phyloP scores from a whole-genome alignment of 1,284 basidiomycete species.

The Tilletia walkeri region DNA sequence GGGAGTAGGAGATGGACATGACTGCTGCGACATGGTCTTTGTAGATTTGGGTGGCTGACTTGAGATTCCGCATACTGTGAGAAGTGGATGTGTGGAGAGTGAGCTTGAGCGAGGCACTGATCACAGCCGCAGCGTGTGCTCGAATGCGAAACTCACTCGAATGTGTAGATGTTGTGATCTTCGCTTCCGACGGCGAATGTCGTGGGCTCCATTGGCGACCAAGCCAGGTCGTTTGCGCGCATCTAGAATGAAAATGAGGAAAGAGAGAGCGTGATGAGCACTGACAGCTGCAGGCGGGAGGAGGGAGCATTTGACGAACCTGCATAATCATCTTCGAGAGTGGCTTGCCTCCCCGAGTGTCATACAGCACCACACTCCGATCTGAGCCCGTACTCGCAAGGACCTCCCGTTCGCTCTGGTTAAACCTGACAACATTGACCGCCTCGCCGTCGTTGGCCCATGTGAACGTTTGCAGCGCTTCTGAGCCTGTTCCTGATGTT shows the following conservation, averaged over 20 bases:
- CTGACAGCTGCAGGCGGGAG: too few relatives aligned
- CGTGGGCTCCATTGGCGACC: conserved; percentile 94
- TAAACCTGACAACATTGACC: conserved; percentile 83
- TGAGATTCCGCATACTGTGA: conserved; percentile 70
- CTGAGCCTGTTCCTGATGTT: conserved; percentile 79
- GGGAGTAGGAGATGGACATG: conserved; percentile 60
- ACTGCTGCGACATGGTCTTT: conserved; percentile 96
- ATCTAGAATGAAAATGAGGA: conserved; percentile 42
- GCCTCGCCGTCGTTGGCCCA: conserved; percentile 66
- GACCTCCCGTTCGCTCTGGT: conserved; percentile 86
- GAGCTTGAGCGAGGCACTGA: too few relatives aligned
- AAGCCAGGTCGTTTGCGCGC: conserved; percentile 76
- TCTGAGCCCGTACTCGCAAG: conserved; percentile 91
- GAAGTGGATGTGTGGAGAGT: background rate
- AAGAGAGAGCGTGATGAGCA: background rate
- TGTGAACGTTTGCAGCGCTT: conserved; percentile 44
- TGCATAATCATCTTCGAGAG: conserved; percentile 87
- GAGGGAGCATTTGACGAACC: conserved; percentile 58
- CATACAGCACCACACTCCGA: conserved; percentile 91
- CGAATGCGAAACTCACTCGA: conserved; percentile 62
- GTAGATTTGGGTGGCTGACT: conserved; percentile 85
- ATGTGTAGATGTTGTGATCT: conserved; percentile 98
- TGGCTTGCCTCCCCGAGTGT: conserved; percentile 91
- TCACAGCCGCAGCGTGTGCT: too few relatives aligned
- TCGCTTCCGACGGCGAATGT: conserved; percentile 87